phyloP scores from a whole-genome alignment of 495 filamentous ascomycete genomes.

The Neurospora hispaniola region DNA sequence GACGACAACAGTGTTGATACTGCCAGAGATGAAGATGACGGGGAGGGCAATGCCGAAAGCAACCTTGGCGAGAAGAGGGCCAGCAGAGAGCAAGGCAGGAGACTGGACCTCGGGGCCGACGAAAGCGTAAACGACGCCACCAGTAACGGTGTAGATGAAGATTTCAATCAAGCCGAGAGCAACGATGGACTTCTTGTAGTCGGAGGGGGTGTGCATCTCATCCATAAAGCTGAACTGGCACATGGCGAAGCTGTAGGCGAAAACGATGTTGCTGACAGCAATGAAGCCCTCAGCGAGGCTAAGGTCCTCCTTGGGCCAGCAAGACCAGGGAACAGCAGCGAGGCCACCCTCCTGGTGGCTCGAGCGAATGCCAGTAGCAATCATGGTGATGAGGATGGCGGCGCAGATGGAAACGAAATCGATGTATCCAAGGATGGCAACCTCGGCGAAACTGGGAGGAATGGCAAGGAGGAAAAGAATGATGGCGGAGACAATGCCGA shows the following conservation, averaged over 20 bases:
- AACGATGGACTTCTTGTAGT: conserved; percentile 57
- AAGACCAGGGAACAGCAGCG: conserved; percentile 29
- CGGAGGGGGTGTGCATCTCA: conserved; percentile 59
- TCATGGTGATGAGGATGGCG: conserved; percentile 57
- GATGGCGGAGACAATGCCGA: conserved; percentile 51
- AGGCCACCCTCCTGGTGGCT: conserved; percentile 23
- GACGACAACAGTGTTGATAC: conserved; percentile 49
- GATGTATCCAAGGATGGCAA: conserved; percentile 52
- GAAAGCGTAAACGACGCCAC: conserved; percentile 62
- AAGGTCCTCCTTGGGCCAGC: conserved; percentile 30
- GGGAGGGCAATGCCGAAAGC: conserved; percentile 75
- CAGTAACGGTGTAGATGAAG: conserved; percentile 55
- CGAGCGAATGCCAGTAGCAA: conserved; percentile 48
- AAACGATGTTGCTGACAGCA: conserved; percentile 63
- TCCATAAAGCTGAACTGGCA: conserved; percentile 69
- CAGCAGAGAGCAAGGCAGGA: conserved; percentile 59
- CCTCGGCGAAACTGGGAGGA: conserved; percentile 42
- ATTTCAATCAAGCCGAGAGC: conserved; percentile 56
- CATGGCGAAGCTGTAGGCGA: conserved; percentile 61
- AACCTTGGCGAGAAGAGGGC: conserved; percentile 51
- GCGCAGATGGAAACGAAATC: conserved; percentile 53
- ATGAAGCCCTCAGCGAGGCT: conserved; percentile 42
- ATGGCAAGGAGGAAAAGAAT: conserved; percentile 52
- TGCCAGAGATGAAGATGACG: conserved; percentile 62
- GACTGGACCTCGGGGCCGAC: conserved; percentile 56